Evolutionary conservation across 495 filamentous ascomycete genomes (phyloP), one percentile per base, ranked within the genome.

Genomic region (Penicillium chermesinum): DNA sequence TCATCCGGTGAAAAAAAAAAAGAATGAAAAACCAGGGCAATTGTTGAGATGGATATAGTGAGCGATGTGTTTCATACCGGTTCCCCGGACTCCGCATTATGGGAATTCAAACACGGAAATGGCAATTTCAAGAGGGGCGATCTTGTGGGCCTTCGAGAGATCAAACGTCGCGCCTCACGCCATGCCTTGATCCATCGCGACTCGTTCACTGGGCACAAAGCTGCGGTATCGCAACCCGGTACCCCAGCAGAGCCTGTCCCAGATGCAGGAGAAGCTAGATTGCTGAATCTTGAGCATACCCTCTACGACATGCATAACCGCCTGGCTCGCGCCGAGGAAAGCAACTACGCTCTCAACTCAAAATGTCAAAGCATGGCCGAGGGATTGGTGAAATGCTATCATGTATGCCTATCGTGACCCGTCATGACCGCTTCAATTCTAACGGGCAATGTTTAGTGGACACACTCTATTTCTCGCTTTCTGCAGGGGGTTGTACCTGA

Each of bases 31-130:
- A 32, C 35, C 16, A 42, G 38, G 22, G 17, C n/a, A 38, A 35
- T 22, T 38, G 21, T 22, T 46, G 35, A 45, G 48, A 5, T 21
- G 2, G 15, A 17, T 38, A 37, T 53, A 98, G 93, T 97, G 55
- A 96, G 93, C 78, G 93, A 98, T 66, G 94, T 97, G 17, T 98
- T 98, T 64, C 93, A 96, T 62, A 96, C 89, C 33, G 90, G 94
- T 10, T 87, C 85, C n/a, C 89, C 93, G 2, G 94, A 98, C 59
- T 87, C 91, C 41, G 87, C 93, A 3, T 74, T 98, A 14, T 98
- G 93, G 93, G 93, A 98, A 64, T 98, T 98, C 65, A 98, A 96
- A 69, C 93, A 98, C 63, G 93, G 93, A 41, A 95, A 93, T 64
- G 93, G 93, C 22, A 97, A 87, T 65, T 98, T 98, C 75, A 96